A percentile compares a stretch with the other conserved stretches of the same genome.
Conservation (phyloP, 306 rosid species). For the Prunus mira region DNA sequence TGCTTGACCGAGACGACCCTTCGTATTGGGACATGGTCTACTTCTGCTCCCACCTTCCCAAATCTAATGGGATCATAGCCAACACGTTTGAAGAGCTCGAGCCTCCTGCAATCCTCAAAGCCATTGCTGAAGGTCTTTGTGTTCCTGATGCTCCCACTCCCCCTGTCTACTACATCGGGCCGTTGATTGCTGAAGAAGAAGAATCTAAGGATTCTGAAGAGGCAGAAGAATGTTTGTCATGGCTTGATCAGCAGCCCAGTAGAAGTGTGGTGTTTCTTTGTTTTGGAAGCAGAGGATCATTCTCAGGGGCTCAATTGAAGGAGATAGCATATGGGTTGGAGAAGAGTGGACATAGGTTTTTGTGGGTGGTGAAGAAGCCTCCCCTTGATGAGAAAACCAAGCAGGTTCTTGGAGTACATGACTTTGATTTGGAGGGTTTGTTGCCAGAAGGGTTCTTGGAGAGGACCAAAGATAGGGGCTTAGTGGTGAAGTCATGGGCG, state of each 20-base stretch:
- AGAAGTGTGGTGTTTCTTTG: conserved; percentile 27
- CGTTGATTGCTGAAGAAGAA: conserved; percentile 2
- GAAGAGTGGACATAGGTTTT: conserved; percentile 25
- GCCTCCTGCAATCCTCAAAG: conserved; percentile 1
- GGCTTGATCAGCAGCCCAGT: conserved; percentile 25
- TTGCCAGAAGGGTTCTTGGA: conserved; percentile 31
- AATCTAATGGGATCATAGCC: conserved; percentile 14
- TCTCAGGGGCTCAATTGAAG: conserved; percentile 11
- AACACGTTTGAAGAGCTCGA: conserved; percentile 33
- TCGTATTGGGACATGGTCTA: neutral
- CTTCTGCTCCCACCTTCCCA: neutral
- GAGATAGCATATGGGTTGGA: conserved; percentile 31
- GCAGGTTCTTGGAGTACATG: neutral
- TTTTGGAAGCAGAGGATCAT: conserved; percentile 30
- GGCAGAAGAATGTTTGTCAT: conserved; percentile 12
- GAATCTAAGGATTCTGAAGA: no score
- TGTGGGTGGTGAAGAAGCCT: conserved; percentile 30
- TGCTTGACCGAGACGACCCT: conserved; percentile 12
- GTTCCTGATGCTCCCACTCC: conserved; percentile 22
- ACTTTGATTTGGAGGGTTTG: neutral
- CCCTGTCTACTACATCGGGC: conserved; percentile 23
- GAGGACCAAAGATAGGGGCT: conserved; percentile 25
- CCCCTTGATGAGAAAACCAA: neutral
- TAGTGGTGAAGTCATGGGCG: conserved; percentile 41
- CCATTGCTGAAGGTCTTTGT: conserved; percentile 6